phyloP scores from a whole-genome alignment of 164 flowering plant genomes.

The Tetrastigma voinierianum region DNA sequence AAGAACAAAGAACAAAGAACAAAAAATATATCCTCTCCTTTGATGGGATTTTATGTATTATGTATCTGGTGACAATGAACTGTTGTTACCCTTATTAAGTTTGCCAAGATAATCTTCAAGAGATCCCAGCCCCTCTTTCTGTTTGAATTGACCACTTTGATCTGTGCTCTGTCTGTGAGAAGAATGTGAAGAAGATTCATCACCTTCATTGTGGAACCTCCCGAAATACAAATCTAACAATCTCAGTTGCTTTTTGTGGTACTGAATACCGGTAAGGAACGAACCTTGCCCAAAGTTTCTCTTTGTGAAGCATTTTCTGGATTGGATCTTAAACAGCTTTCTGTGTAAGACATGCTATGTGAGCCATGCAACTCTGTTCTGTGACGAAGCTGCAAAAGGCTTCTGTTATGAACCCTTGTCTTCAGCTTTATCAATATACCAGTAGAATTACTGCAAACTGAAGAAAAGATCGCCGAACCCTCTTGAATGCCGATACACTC shows the following conservation, averaged over 20 bases:
- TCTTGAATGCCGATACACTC: conserved; percentile 7
- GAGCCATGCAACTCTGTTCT: neutral
- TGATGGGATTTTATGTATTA: too few relatives aligned
- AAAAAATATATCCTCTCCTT: too few relatives aligned
- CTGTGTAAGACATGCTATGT: neutral
- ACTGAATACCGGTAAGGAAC: conserved; percentile 22
- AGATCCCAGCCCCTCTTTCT: conserved; percentile 31
- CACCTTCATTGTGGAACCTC: conserved; percentile 33
- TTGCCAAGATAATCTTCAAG: conserved; percentile 42
- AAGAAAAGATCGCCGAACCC: conserved; percentile 11
- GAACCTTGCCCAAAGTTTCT: conserved; percentile 9
- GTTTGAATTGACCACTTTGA: conserved; percentile 17
- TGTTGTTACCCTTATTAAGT: conserved; percentile 29
- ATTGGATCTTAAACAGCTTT: conserved; percentile 6
- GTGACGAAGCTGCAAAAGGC: neutral
- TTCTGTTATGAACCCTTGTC: conserved; percentile 10
- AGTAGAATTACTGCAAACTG: neutral
- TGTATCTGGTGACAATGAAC: neutral
- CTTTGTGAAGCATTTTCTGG: conserved; percentile 9
- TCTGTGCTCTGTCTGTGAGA: conserved; percentile 7
- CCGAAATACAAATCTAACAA: conserved; percentile 50
- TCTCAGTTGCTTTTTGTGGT: conserved; percentile 37
- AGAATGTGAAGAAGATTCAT: conserved; percentile 13
- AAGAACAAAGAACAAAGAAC: too few relatives aligned
- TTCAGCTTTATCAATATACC: conserved; percentile 12